A percentile compares a stretch with the other conserved stretches of the same genome.
Evolutionary conservation across 1,284 basidiomycete species (phyloP).

Genomic region (Leccinum subrobustum): DNA sequence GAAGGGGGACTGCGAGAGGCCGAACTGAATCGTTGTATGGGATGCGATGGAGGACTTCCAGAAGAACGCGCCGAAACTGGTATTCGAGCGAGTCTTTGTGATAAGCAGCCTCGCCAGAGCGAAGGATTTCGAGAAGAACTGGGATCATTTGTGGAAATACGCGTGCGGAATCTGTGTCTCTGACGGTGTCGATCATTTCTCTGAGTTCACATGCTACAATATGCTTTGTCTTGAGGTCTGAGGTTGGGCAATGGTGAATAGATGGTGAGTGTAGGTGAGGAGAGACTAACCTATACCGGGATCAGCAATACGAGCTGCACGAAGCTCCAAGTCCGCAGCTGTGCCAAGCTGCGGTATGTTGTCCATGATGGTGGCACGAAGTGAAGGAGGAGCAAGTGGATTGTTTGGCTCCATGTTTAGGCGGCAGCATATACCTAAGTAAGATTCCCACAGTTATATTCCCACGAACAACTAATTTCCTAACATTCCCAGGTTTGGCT

Average conservation of each 20-base stretch:
- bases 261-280: neutral
- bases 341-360: conserved; percentile 44
- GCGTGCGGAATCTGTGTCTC: conserved; percentile 79
- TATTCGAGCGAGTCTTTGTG: conserved; percentile 82
- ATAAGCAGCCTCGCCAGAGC: conserved; percentile 75
- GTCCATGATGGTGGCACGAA: conserved; percentile 37
- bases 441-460: too few relatives aligned
- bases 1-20: conserved; percentile 68
- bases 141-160: conserved; percentile 76
- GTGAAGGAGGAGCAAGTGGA: neutral
- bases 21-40: conserved; percentile 82
- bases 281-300: conserved; percentile 58
- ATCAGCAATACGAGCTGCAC: conserved; percentile 70
- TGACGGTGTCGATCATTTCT: conserved; percentile 82
- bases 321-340: conserved; percentile 63
- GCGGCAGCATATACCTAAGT: too few relatives aligned
- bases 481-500: too few relatives aligned
- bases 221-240: conserved; percentile 72
- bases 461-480: too few relatives aligned
- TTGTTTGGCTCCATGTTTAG: conserved; percentile 34
- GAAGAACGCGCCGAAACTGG: conserved; percentile 80
- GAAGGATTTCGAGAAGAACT: conserved; percentile 76
- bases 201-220: conserved; percentile 77
- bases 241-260: conserved; percentile 1
- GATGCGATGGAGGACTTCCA: conserved; percentile 88